These are phyloP conservation scores for Phytophthora tentaculata DNA, from an alignment of 352 stramenopile genomes.

Conservation along the genomic window DNA sequence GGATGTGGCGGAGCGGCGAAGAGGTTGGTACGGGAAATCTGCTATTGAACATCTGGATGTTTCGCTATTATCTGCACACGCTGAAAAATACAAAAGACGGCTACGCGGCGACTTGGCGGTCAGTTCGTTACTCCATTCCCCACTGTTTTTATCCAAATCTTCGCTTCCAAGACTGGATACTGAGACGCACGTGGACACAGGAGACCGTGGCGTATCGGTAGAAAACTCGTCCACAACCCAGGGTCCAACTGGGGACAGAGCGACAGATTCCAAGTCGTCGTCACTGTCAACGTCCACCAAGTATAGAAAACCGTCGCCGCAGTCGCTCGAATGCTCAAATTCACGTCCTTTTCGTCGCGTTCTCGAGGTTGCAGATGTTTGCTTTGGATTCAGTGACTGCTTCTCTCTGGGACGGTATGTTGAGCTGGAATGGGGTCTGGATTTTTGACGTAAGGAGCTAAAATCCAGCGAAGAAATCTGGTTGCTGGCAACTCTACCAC, in stretches of 20 bases:
- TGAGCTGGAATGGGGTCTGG: slow-evolving; percentile 19
- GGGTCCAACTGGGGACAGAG: slow-evolving; percentile 54
- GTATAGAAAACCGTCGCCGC: slow-evolving; percentile 32
- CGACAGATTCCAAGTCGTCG: slow-evolving; percentile 21
- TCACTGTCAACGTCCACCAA: slow-evolving; percentile 27
- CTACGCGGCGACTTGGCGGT: slow-evolving; percentile 61
- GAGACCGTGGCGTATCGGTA: slow-evolving; percentile 21
- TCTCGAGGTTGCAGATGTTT: background rate
- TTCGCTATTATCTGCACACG: slow-evolving; percentile 37
- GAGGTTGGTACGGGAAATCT: background rate
- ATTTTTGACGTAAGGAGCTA: slow-evolving; percentile 11
- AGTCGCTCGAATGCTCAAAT: slow-evolving; percentile 10
- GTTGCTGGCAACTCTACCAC: background rate
- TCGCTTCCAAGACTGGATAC: slow-evolving; percentile 28
- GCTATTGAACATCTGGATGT: background rate
- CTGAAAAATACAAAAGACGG: slow-evolving; percentile 68
- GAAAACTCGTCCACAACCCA: slow-evolving; percentile 44
- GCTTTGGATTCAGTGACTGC: slow-evolving; percentile 21
- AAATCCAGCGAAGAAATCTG: slow-evolving; percentile 15
- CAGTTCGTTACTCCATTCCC: slow-evolving; percentile 18
- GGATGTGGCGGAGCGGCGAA: slow-evolving; percentile 29
- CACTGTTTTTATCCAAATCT: slow-evolving; percentile 37
- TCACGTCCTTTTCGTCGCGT: background rate
- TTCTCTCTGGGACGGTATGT: slow-evolving; percentile 1
- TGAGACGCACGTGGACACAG: slow-evolving; percentile 32